Evolutionary conservation across 176 grass and related monocot genomes (phyloP).

Genomic region (Tillandsia fasciculata): DNA sequence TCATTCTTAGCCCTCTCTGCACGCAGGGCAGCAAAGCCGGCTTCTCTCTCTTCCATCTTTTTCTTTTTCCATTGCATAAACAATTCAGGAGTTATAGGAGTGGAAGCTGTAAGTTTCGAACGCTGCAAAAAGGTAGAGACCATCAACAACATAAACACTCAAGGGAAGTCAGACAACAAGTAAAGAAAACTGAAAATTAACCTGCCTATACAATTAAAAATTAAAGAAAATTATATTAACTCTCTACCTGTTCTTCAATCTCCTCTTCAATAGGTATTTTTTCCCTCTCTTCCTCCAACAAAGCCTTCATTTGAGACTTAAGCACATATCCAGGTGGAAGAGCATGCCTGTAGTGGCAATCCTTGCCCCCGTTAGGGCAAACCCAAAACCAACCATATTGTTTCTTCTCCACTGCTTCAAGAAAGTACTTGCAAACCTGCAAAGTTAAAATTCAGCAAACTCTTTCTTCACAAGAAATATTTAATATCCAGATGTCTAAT

Average conservation of each 20-base stretch:
- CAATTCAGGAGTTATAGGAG: slow-evolving; percentile 73
- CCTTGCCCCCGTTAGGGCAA: slow-evolving; percentile 88
- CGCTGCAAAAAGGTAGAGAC: slow-evolving; percentile 47
- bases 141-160: slow-evolving; percentile 16
- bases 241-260: slow-evolving; percentile 81
- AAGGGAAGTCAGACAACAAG: slow-evolving; percentile 2
- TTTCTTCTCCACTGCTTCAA: slow-evolving; percentile 98
- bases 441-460: slow-evolving; percentile 4
- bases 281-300: slow-evolving; percentile 90
- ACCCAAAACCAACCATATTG: slow-evolving; percentile 99
- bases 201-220: slow-evolving; percentile 7
- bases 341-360: slow-evolving; percentile 95
- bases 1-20: slow-evolving; percentile 97
- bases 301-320: slow-evolving; percentile 99
- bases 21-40: slow-evolving; percentile 58
- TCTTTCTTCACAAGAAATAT: too few relatives aligned
- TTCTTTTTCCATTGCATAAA: slow-evolving; percentile 95
- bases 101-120: slow-evolving; percentile 49
- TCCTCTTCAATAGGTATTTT: slow-evolving; percentile 92
- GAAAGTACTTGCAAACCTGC: slow-evolving; percentile 92
- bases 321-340: slow-evolving; percentile 89
- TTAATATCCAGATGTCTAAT: too few relatives aligned
- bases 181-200: slow-evolving; percentile 1
- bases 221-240: slow-evolving; percentile 13
- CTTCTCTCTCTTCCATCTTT: slow-evolving; percentile 84